Percentiles rank a stretch among this genome's conserved stretches.
Conservation (phyloP, 768 basidiomycete genomes). For the Hydnomerulius pinastri region DNA sequence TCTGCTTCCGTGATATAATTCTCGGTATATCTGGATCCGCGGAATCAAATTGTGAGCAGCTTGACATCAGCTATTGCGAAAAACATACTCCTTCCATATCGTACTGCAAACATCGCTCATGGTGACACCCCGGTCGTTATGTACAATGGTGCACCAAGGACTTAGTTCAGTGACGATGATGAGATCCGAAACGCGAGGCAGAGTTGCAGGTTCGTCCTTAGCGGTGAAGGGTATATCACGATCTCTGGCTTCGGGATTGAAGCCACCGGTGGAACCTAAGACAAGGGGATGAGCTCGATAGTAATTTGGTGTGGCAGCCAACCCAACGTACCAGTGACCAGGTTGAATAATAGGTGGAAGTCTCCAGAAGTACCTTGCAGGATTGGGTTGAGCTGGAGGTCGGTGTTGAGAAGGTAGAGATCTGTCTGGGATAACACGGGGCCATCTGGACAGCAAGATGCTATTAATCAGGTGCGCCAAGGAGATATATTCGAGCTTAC, state of each 20-base stretch:
- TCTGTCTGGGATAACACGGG: slow-evolving; percentile 81
- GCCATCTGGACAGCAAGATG: slow-evolving; percentile 51
- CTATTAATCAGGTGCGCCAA: too few relatives aligned
- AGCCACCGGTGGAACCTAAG: slow-evolving; percentile 61
- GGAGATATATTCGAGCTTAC: slow-evolving; percentile 26
- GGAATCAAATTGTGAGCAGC: slow-evolving; percentile 12
- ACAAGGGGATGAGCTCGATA: neutral
- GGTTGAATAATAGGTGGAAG: slow-evolving; percentile 73
- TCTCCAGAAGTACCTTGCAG: slow-evolving; percentile 47
- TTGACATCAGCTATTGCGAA: neutral
- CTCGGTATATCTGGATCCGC: slow-evolving; percentile 60
- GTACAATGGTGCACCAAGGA: slow-evolving; percentile 80
- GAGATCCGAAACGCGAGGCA: slow-evolving; percentile 63
- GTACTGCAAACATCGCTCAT: slow-evolving; percentile 70
- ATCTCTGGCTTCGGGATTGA: slow-evolving; percentile 59
- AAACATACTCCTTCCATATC: slow-evolving; percentile 75
- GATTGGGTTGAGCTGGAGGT: slow-evolving; percentile 75
- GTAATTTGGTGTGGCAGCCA: neutral
- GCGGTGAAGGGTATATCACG: slow-evolving; percentile 54
- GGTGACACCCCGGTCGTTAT: slow-evolving; percentile 73
- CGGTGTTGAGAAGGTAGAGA: slow-evolving; percentile 71
- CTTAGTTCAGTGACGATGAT: slow-evolving; percentile 60
- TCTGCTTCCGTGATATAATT: slow-evolving; percentile 67
- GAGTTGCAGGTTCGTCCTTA: slow-evolving; percentile 67
- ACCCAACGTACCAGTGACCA: slow-evolving; percentile 56